These are phyloP conservation scores for Aspergillus nidulans DNA, from an alignment of 495 filamentous ascomycete species.

Conservation along the genomic window DNA sequence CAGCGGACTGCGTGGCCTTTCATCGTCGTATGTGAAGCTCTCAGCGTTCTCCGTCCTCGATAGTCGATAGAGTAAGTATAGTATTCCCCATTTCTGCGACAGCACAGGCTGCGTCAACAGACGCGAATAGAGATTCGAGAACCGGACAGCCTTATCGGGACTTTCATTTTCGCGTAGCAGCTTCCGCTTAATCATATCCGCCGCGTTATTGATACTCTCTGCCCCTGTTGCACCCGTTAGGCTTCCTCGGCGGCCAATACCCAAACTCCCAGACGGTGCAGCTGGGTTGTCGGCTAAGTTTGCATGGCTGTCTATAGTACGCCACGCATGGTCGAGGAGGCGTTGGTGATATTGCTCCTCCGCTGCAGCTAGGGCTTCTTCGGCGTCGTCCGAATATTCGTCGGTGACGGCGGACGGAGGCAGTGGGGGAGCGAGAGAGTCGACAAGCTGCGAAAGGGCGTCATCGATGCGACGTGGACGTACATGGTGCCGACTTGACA, in stretches of 20 bases:
- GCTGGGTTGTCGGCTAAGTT: conserved; percentile 25
- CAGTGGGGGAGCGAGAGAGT: conserved; percentile 43
- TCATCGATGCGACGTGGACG: conserved; percentile 50
- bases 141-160: conserved; percentile 80
- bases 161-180: conserved; percentile 68
- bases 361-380: conserved; percentile 38
- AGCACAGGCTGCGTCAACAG: conserved; percentile 86
- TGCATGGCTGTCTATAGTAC: conserved; percentile 31
- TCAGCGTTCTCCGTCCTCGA: conserved; percentile 50
- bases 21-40: conserved; percentile 22
- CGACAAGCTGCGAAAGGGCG: conserved; percentile 52
- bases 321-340: conserved; percentile 44
- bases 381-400: conserved; percentile 37
- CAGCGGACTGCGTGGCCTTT: conserved; percentile 34
- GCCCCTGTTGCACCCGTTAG: conserved; percentile 29
- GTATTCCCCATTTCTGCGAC: conserved; percentile 92
- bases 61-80: conserved; percentile 83
- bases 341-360: conserved; percentile 43
- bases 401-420: conserved; percentile 29
- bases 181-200: conserved; percentile 85
- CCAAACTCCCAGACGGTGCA: conserved; percentile 23
- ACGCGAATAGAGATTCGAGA: conserved; percentile 82
- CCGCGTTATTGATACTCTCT: conserved; percentile 77
- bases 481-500: conserved; percentile 34
- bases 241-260: conserved; percentile 30